Conservation (phyloP, 306 rosid genomes). For the Vicia sativa region DNA sequence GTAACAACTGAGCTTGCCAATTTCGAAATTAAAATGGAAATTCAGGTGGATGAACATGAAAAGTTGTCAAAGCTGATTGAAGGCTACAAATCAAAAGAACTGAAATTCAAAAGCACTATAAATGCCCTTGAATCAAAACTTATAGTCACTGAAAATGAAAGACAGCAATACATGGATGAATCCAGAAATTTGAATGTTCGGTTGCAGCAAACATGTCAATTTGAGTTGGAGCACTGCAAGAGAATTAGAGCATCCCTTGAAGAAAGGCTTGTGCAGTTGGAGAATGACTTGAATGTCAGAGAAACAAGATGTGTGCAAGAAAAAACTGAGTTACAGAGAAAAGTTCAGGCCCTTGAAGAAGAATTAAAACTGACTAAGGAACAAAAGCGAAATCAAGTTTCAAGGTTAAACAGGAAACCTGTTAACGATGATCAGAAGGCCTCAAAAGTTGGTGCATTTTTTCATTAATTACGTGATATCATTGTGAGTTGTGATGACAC, state of each 20-base stretch:
- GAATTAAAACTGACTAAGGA: conserved; percentile 51
- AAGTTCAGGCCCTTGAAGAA: conserved; percentile 54
- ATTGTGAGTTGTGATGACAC: conserved; percentile 35
- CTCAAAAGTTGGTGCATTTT: conserved; percentile 55
- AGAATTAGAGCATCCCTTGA: conserved; percentile 49
- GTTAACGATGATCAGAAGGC: conserved; percentile 60
- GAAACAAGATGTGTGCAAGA: conserved; percentile 46
- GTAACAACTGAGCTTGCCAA: conserved; percentile 48
- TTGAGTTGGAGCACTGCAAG: conserved; percentile 53
- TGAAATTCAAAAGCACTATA: conserved; percentile 42
- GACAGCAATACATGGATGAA: conserved; percentile 54
- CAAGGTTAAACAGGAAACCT: conserved; percentile 48
- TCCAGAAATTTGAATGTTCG: conserved; percentile 41
- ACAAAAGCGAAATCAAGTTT: conserved; percentile 50
- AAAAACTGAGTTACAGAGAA: conserved; percentile 44
- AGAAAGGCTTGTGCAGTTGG: conserved; percentile 58
- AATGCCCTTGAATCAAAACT: conserved; percentile 53
- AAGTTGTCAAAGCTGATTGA: conserved; percentile 51
- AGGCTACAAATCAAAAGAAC: conserved; percentile 51
- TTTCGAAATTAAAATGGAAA: conserved; percentile 45
- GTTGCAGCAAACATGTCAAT: conserved; percentile 46
- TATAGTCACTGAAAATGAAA: conserved; percentile 50
- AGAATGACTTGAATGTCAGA: conserved; percentile 50
- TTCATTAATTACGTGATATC: conserved; percentile 33
- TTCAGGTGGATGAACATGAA: conserved; percentile 50